Conservation (phyloP, 1,284 basidiomycete genomes). For the Cutaneotrichosporon sp. region DNA sequence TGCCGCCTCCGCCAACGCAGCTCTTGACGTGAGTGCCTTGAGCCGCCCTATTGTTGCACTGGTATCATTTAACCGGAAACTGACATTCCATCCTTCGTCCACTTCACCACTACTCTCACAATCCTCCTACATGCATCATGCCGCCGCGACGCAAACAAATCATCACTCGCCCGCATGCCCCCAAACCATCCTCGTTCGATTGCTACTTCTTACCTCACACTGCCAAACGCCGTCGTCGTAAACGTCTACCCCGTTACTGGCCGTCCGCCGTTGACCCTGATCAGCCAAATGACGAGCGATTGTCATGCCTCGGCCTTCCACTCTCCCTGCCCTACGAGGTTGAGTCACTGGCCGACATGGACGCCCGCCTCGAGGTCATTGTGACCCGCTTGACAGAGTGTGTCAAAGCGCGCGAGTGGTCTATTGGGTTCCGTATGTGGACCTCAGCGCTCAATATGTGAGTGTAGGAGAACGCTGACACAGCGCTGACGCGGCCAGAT, state of each 20-base stretch:
- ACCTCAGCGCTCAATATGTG: constrained; percentile 70
- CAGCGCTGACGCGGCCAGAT: constrained; percentile 53
- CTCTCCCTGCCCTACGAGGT: constrained; percentile 67
- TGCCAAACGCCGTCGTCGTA: neutral
- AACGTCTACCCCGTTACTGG: constrained; percentile 2
- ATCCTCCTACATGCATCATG: neutral
- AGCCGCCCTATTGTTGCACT: neutral
- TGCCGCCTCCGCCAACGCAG: neutral
- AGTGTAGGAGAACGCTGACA: constrained; percentile 26
- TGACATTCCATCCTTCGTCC: neutral
- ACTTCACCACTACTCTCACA: neutral
- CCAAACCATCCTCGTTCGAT: neutral
- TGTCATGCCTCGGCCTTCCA: constrained; percentile 41
- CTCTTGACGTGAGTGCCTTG: neutral
- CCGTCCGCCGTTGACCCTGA: constrained; percentile 13
- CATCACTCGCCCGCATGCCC: too few species aligned
- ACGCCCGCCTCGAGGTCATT: constrained; percentile 72
- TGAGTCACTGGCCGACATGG: constrained; percentile 74
- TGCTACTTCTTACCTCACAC: neutral
- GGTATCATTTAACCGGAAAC: neutral
- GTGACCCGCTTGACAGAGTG: constrained; percentile 62
- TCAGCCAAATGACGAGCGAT: constrained; percentile 39
- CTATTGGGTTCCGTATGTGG: constrained; percentile 70
- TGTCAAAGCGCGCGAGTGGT: constrained; percentile 72
- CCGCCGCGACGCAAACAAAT: neutral